phyloP scores from a whole-genome alignment of 2,329 filamentous ascomycete genomes.

The Aspergillus candidus region DNA sequence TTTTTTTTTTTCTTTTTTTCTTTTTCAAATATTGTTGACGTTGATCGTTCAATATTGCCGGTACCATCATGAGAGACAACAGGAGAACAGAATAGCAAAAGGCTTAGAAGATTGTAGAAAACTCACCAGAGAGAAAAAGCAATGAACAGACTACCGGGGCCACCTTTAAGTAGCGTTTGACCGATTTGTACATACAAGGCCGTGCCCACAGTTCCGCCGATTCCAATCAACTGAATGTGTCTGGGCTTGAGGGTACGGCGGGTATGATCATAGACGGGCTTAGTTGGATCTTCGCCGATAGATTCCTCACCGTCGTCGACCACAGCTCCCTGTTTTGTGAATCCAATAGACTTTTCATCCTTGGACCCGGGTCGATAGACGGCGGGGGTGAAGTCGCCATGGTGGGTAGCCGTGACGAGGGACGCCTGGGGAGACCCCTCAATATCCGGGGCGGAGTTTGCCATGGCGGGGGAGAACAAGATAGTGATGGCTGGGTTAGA shows the following conservation, averaged over 20 bases:
- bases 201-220: constrained; percentile 43
- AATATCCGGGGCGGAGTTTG: constrained; percentile 6
- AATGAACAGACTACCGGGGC: constrained; percentile 40
- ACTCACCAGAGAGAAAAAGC: constrained; percentile 44
- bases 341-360: constrained; percentile 7
- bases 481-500: background rate
- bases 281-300: constrained; percentile 19
- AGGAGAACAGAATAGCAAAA: constrained; percentile 4
- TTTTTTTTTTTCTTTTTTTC: background rate
- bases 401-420: constrained; percentile 12
- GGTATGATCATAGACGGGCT: constrained; percentile 27
- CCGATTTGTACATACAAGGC: constrained; percentile 41
- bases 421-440: constrained; percentile 9
- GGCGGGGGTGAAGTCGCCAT: constrained; percentile 10
- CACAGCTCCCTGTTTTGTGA: constrained; percentile 14
- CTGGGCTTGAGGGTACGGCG: constrained; percentile 40
- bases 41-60: too few species aligned
- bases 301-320: constrained; percentile 16
- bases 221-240: constrained; percentile 44
- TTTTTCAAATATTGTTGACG: too few species aligned
- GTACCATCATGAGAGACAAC: constrained; percentile 4
- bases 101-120: background rate
- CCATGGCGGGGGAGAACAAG: constrained; percentile 8
- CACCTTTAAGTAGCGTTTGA: constrained; percentile 34
- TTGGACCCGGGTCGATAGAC: constrained; percentile 9